Base-by-base conservation (phyloP, 306 rosid species). In the Quercus aquifolioides region DNA sequence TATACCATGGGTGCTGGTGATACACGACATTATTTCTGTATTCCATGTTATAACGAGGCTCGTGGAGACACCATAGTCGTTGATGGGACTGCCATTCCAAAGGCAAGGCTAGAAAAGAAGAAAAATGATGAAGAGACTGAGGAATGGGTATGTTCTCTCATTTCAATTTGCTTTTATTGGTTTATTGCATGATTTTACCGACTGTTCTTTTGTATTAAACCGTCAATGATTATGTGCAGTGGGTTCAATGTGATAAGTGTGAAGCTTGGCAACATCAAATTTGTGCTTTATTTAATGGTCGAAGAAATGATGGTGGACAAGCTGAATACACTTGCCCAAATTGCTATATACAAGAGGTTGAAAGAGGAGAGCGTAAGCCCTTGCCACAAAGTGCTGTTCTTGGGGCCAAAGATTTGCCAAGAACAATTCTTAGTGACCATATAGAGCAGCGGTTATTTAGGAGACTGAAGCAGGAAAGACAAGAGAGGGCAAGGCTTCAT, bases 201-300 rank as follows among this genome's bases (percentile, higher is more conserved):
- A 30, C 54, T 59, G 60, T 84, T 88, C 75, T 87, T 71, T 78
- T 83, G 76, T 54, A 70, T 78, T 74, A 74, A 60, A 55, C 31
- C 14, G 35, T 65, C 38, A 62, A 30, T 87, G 33, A 72, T 75
- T 49, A 18, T 73, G 52, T 87, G 83, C 90, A 95, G 99, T 96
- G 98, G 98, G 99, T 96, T 84, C 99, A 93, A 88, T 96, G 99
- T 87, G 99, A 96, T 86, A 96, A 93, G 85, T 96, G 99, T 74
- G 98, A 96, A 88, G 99, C 98, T 55, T 96, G 99, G 98, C 99
- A 96, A 65, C 99, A 96, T 84, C 99, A 96, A 86, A 91, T 96
- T 74, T 96, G 99, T 86, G 98, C 97, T 79, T 81, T 96, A 78
- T 95, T 95, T 86, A 95, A 95, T 86, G 99, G 97, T 62, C 85